Evolutionary conservation across 805 yeast genomes (phyloP), one percentile per base, ranked within the genome.

Genomic region (Saturnispora silvae): DNA sequence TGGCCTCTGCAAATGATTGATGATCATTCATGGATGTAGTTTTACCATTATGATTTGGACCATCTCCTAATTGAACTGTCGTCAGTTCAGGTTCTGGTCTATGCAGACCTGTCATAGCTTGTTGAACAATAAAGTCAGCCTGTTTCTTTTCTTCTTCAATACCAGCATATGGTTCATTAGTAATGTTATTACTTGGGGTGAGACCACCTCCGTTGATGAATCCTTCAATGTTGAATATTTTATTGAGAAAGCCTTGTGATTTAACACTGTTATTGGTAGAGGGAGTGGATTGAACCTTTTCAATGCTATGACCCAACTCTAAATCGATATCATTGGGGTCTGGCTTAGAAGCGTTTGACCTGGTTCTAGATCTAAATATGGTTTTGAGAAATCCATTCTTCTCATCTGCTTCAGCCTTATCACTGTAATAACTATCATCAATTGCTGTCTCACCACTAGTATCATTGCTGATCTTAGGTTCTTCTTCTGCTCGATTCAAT

Each of bases 61-160:
- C n/a, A 10, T 19, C 15, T 10, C 34, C 38, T 18, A 35, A 10
- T 26, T 35, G 38, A 15, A 35, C 17, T 4, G 28, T 29, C 4
- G 25, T 10, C 5, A n/a, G 9, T 20, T 35, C 29, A 10, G 38
- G 38, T 20, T 35, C 33, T 14, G n/a, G 29, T 17, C 24, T 35
- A 13, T 30, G 19, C 22, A 35, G 20, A 24, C 34, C 34, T 14
- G 15, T n/a, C 31, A 36, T 30, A 5, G 35, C 35, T 16, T 36
- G 31, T 31, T 36, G 28, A 5, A 77, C 68, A 40, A 77, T 60
- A 22, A 67, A 67, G 36, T 64, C 63, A 1, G 83, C 84, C 43
- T 76, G 78, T 26, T 64, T 60, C 20, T 64, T 63, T 23, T 70
- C 76, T 37, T 60, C 65, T 18, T 35, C 38, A n/a, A 35, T 25